A percentile compares a stretch with the other conserved stretches of the same genome.
Conservation (phyloP, 805 yeast genomes). For the Saccharomycodes ludwigii region DNA sequence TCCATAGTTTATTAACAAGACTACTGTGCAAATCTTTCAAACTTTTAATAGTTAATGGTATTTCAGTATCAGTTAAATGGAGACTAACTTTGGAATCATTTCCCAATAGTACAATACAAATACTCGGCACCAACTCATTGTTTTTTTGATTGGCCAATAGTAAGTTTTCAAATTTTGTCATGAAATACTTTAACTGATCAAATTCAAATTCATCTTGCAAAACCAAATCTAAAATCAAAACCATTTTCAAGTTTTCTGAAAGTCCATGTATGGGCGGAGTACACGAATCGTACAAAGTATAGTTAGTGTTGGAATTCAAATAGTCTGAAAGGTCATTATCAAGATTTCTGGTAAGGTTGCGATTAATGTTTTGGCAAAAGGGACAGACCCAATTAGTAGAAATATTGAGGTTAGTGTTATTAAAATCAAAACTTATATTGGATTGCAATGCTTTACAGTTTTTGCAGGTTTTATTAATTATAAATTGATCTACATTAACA, state of each 20-base stretch:
- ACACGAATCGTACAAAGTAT: not conserved
- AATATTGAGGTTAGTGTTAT: not conserved
- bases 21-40: not conserved
- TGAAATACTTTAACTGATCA: too few relatives aligned
- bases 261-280: not conserved
- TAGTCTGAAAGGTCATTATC: not conserved
- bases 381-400: conserved; percentile 4
- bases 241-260: not conserved
- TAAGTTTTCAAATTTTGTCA: not conserved
- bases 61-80: not conserved
- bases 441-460: not conserved
- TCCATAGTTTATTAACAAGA: not conserved
- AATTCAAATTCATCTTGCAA: conserved; percentile 3
- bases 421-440: not conserved
- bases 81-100: not conserved
- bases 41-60: not conserved
- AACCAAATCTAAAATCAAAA: conserved; percentile 3
- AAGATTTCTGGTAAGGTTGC: not conserved
- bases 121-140: not conserved
- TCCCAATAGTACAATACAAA: not conserved
- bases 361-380: conserved; percentile 5
- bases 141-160: not conserved
- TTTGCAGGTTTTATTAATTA: too few relatives aligned
- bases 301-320: not conserved
- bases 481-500: not conserved